Conservation (phyloP, 768 basidiomycete species). For the Boletus rufocinnamomeus region DNA sequence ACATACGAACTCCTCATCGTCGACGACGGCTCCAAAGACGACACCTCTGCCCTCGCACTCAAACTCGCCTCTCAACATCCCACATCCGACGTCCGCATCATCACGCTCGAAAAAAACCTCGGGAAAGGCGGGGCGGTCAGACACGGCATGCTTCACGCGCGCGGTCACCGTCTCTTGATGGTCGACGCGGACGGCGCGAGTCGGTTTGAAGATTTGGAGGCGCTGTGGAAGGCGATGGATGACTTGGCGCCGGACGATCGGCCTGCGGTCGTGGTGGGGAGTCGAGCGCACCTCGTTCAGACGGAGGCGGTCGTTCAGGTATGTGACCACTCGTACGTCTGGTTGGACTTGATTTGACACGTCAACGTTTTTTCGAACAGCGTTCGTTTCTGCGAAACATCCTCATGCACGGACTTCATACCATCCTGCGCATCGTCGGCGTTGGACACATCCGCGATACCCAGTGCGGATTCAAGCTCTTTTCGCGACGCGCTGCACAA, state of each 20-base stretch:
- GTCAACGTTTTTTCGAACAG: conserved; percentile 39
- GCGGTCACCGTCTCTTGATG: conserved; percentile 81
- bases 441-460: conserved; percentile 92
- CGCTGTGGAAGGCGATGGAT: conserved; percentile 79
- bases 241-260: conserved; percentile 47
- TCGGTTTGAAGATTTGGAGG: conserved; percentile 78
- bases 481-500: conserved; percentile 78
- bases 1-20: conserved; percentile 81
- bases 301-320: conserved; percentile 95
- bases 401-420: conserved; percentile 93
- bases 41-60: conserved; percentile 66
- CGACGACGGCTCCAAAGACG: conserved; percentile 87
- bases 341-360: neutral
- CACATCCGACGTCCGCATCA: conserved; percentile 68
- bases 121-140: conserved; percentile 94
- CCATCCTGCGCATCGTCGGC: conserved; percentile 84
- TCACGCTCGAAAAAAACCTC: conserved; percentile 75
- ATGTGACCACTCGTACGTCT: neutral
- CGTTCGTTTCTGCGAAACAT: conserved; percentile 87
- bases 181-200: conserved; percentile 96
- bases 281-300: conserved; percentile 88
- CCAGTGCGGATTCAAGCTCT: conserved; percentile 97
- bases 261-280: conserved; percentile 77
- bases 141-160: conserved; percentile 84
- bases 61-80: conserved; percentile 58